Conservation (phyloP, 768 basidiomycete genomes). For the Russula olivacea region DNA sequence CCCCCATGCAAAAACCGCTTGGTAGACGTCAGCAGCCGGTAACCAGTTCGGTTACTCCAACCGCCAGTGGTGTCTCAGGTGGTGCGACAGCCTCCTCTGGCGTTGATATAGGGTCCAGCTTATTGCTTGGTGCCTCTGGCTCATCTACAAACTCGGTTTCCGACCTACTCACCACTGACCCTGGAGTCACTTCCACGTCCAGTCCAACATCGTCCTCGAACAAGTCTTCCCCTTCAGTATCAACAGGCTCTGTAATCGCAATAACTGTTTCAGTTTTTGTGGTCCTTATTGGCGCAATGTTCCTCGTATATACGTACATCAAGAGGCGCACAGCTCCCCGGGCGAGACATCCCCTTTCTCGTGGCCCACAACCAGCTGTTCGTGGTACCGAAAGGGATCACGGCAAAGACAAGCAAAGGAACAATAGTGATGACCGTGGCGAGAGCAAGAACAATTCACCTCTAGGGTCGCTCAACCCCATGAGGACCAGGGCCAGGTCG, state of each 20-base stretch:
- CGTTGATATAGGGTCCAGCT: neutral
- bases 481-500: neutral
- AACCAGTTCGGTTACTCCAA: neutral
- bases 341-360: slow-evolving; percentile 5
- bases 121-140: slow-evolving; percentile 6
- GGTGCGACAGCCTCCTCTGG: neutral
- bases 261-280: slow-evolving; percentile 17
- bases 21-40: slow-evolving; percentile 5
- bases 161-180: neutral
- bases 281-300: slow-evolving; percentile 9
- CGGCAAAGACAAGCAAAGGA: slow-evolving; percentile 8
- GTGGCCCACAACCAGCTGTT: slow-evolving; percentile 5
- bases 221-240: slow-evolving; percentile 1
- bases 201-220: neutral
- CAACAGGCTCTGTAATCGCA: slow-evolving; percentile 21
- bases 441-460: slow-evolving; percentile 7
- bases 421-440: slow-evolving; percentile 5
- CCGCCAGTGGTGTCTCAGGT: slow-evolving; percentile 5
- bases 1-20: neutral
- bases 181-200: neutral
- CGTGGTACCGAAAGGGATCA: neutral
- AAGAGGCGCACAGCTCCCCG: slow-evolving; percentile 4
- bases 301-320: slow-evolving; percentile 12
- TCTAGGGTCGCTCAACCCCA: neutral
- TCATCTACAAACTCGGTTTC: neutral